phyloP scores from a whole-genome alignment of 805 yeast species.

The Candida pini region DNA sequence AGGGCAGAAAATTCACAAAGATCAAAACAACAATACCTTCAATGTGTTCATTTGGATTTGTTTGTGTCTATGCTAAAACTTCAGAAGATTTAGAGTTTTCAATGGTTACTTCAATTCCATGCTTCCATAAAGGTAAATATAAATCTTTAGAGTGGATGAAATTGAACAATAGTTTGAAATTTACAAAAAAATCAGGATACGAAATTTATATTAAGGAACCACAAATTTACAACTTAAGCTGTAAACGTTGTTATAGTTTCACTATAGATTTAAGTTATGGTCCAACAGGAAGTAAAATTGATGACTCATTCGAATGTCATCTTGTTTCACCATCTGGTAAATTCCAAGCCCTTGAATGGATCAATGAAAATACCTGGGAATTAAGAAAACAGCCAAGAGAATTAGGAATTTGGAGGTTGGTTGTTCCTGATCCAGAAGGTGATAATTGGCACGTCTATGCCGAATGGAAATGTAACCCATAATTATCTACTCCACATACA shows the following conservation, averaged over 20 bases:
- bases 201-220: constrained; percentile 86
- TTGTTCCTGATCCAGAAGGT: constrained; percentile 72
- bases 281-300: constrained; percentile 25
- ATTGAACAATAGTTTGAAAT: constrained; percentile 67
- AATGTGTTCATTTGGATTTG: constrained; percentile 58
- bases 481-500: background rate
- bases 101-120: constrained; percentile 66
- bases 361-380: constrained; percentile 50
- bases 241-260: constrained; percentile 59
- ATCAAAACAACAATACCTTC: constrained; percentile 79
- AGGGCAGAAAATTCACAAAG: constrained; percentile 59
- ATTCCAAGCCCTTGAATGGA: constrained; percentile 51
- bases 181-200: constrained; percentile 43
- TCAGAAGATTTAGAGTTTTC: constrained; percentile 56
- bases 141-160: constrained; percentile 58
- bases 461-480: constrained; percentile 68
- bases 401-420: constrained; percentile 76
- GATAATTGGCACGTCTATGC: constrained; percentile 84
- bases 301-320: constrained; percentile 47
- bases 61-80: constrained; percentile 57
- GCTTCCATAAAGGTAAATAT: constrained; percentile 63
- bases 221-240: constrained; percentile 58
- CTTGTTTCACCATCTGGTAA: constrained; percentile 84
- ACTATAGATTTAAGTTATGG: constrained; percentile 55
- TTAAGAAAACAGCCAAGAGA: constrained; percentile 60